phyloP scores from a whole-genome alignment of 2,329 filamentous ascomycete species.

The Drechslerella coelobrocha region DNA sequence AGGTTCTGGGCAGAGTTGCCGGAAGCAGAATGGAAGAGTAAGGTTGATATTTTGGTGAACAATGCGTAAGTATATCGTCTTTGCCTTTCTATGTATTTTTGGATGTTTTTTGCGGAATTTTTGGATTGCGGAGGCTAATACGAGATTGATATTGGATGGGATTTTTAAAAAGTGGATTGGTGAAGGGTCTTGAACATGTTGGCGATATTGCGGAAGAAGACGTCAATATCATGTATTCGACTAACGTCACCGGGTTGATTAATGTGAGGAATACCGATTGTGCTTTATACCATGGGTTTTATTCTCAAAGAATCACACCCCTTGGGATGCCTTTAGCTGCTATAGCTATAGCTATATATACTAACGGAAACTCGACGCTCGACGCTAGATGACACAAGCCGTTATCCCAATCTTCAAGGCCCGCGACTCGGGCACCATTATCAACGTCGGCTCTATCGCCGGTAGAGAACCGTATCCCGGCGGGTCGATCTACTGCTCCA shows the following conservation, averaged over 20 bases:
- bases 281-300: background rate
- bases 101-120: background rate
- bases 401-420: conserved; percentile 81
- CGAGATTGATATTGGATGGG: conserved; percentile 8
- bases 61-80: conserved; percentile 74
- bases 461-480: conserved; percentile 84
- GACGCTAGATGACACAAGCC: conserved; percentile 81
- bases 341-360: too few species aligned
- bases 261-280: conserved; percentile 61
- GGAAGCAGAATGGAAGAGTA: conserved; percentile 78
- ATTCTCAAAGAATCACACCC: background rate
- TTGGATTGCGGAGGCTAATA: background rate
- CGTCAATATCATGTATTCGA: conserved; percentile 84
- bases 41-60: conserved; percentile 87
- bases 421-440: conserved; percentile 69
- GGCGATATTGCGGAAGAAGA: conserved; percentile 83
- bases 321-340: too few species aligned
- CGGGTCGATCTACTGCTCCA: conserved; percentile 90
- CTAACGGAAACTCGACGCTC: too few species aligned
- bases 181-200: conserved; percentile 84
- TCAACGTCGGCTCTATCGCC: conserved; percentile 94
- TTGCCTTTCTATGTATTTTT: background rate
- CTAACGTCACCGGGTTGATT: conserved; percentile 93
- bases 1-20: conserved; percentile 72
- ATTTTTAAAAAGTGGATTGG: conserved; percentile 70